Evolutionary conservation across 495 filamentous ascomycete species (phyloP).

Genomic region (Lichenothelia convexa): DNA sequence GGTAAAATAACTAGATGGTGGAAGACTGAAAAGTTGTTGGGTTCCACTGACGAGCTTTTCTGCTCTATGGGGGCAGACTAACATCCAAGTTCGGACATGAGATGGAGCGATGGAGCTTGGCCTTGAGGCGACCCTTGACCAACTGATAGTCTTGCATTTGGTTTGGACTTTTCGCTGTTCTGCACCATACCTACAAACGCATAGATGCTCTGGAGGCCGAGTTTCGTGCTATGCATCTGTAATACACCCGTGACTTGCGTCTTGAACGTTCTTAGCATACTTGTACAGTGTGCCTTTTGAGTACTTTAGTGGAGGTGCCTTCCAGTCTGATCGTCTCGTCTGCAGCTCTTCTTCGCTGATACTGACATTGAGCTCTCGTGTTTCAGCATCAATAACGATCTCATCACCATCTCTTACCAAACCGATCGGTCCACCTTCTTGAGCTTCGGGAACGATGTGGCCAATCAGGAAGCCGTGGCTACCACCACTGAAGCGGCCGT

Average conservation of each 20-base stretch:
- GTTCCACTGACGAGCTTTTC: too few species aligned
- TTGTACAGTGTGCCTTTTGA: slow-evolving; percentile 58
- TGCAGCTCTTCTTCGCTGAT: slow-evolving; percentile 44
- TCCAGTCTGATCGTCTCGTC: slow-evolving; percentile 43
- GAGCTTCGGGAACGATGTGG: slow-evolving; percentile 53
- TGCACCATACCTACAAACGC: too few species aligned
- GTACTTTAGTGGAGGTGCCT: slow-evolving; percentile 47
- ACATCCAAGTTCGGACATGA: too few species aligned
- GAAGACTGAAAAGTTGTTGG: too few species aligned
- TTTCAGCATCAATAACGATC: slow-evolving; percentile 56
- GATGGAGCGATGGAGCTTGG: too few species aligned
- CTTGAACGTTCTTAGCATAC: slow-evolving; percentile 46
- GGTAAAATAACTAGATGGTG: too few species aligned
- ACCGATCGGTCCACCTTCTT: slow-evolving; percentile 50
- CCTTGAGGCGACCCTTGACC: too few species aligned
- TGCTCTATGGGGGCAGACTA: too few species aligned
- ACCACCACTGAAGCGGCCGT: slow-evolving; percentile 61
- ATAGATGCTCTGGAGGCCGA: not conserved
- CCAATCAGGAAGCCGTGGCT: slow-evolving; percentile 67
- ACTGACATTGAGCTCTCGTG: slow-evolving; percentile 37
- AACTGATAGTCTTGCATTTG: too few species aligned
- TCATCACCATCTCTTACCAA: slow-evolving; percentile 50
- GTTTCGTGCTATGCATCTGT: slow-evolving; percentile 36
- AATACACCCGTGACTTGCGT: slow-evolving; percentile 67
- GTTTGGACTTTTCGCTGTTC: too few species aligned